Base-by-base conservation (phyloP, 2,329 filamentous ascomycete genomes). In the Curvularia sp. region DNA sequence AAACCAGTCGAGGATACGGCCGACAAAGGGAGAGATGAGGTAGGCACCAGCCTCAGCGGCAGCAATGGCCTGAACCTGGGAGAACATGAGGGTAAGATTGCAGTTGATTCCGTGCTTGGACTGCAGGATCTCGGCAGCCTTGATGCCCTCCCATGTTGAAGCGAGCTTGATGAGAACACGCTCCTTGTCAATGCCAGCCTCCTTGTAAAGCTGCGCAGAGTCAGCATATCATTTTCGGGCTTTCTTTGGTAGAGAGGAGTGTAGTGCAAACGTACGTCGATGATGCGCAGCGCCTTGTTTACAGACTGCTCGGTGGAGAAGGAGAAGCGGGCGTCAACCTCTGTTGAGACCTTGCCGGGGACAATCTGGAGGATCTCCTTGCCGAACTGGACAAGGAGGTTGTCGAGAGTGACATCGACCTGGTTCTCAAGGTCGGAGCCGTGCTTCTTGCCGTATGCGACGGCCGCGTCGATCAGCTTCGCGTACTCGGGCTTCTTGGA, bases 31-130 rank as follows among this genome's bases (percentile, higher is more conserved):
- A 49, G 95, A 98, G 84, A 99, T 98, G 78, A 99, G 91, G 89
- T 91, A 98, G 73, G 94, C 93, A 75, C 87, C 88, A 70, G 95
- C 95, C 86, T 99, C 95, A 63, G 95, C 95, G 75, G 91, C 94
- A 70, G 91, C 93, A 74, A 98, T 96, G 76, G 95, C 95, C 86
- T 99, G 95, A 68, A 90, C 86, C 65, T 90, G 84, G 49, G 94
- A 97, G 89, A 99, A 99, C 90, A 99, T 93, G 79, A 99, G 92
- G 65, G 95, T 99, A 79, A 99, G 84, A 88, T 99, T 99, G 89
- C 87, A 90, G 90, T 99, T 99, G 84, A 99, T 89, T 76, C 89
- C 90, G 84, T 98, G 89, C 84, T 99, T 89, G 75, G 88, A 90
- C 87, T 98, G 94, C 65, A 99, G 90, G 79, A 96, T 93, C 85